These are phyloP conservation scores for Aspergillus kassunensis DNA, from an alignment of 495 filamentous ascomycete genomes.

Conservation along the genomic window DNA sequence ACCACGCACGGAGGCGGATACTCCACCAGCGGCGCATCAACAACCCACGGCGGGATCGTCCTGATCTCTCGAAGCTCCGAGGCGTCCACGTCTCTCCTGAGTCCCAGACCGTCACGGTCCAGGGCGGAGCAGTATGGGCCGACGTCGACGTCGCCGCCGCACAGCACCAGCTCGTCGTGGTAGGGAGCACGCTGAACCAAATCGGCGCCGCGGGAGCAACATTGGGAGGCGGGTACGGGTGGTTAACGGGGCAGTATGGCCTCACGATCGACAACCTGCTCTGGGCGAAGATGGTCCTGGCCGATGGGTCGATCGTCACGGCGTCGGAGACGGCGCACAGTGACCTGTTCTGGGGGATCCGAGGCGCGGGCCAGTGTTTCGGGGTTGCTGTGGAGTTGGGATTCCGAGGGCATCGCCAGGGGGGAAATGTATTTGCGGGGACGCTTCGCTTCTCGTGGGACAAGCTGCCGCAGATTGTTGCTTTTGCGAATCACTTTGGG, in stretches of 20 bases:
- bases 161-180: constrained; percentile 42
- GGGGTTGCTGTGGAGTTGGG: constrained; percentile 38
- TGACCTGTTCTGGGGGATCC: constrained; percentile 42
- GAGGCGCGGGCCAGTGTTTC: constrained; percentile 38
- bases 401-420: constrained; percentile 31
- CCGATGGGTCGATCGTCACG: constrained; percentile 37
- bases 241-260: constrained; percentile 39
- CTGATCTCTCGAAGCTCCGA: constrained; percentile 45
- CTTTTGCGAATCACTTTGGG: constrained; percentile 35
- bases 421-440: constrained; percentile 36
- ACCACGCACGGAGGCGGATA: constrained; percentile 14
- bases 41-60: constrained; percentile 39
- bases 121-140: constrained; percentile 48
- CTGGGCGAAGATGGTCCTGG: constrained; percentile 40
- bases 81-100: constrained; percentile 39
- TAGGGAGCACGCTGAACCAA: constrained; percentile 50
- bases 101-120: constrained; percentile 34
- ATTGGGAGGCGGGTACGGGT: constrained; percentile 51
- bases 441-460: constrained; percentile 32
- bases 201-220: constrained; percentile 50
- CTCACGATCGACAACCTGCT: constrained; percentile 47
- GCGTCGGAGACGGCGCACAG: constrained; percentile 25
- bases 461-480: constrained; percentile 31
- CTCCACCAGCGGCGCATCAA: constrained; percentile 14
- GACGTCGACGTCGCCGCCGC: constrained; percentile 46